Percentiles rank a stretch among this genome's conserved stretches.
Evolutionary conservation across 257 asterid genomes (phyloP).

Genomic region (Thymus mandschuricus): DNA sequence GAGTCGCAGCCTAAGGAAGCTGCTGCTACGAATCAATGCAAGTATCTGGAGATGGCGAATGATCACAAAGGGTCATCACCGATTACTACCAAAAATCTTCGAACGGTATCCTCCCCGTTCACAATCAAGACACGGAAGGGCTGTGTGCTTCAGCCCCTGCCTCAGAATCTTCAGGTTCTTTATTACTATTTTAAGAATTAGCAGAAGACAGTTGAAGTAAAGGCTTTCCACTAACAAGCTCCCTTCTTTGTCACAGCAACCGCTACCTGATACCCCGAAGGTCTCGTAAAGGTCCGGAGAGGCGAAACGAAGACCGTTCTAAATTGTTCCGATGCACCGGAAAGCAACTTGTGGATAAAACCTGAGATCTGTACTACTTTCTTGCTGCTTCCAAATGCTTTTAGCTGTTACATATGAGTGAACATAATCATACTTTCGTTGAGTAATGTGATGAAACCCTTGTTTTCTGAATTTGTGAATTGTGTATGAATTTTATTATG

Average conservation of each 20-base stretch:
- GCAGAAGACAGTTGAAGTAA: not conserved
- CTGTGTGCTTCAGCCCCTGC: conserved; percentile 9
- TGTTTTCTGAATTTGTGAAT: too few species aligned
- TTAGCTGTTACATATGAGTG: not conserved
- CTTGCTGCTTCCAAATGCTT: not conserved
- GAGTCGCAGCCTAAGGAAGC: conserved; percentile 32
- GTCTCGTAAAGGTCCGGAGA: conserved; percentile 12
- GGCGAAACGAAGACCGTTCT: not conserved
- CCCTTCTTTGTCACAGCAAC: conserved; percentile 10
- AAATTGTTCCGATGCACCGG: not conserved
- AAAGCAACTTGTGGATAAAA: not conserved
- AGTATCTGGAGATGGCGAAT: not conserved
- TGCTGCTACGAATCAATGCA: conserved; percentile 7
- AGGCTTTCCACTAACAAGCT: not conserved
- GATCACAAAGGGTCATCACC: not conserved
- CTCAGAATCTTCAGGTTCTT: conserved; percentile 35
- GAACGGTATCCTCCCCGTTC: conserved; percentile 19
- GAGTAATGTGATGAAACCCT: not conserved
- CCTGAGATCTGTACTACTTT: not conserved
- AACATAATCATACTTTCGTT: not conserved
- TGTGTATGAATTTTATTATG: not conserved
- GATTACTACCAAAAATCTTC: not conserved
- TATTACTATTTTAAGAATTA: conserved; percentile 20
- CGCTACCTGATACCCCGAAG: conserved; percentile 15
- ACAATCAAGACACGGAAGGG: conserved; percentile 3